Evolutionary conservation across 1,284 basidiomycete species (phyloP), one percentile per base, ranked within the genome.

Genomic region (Tylopilus orsonianus): DNA sequence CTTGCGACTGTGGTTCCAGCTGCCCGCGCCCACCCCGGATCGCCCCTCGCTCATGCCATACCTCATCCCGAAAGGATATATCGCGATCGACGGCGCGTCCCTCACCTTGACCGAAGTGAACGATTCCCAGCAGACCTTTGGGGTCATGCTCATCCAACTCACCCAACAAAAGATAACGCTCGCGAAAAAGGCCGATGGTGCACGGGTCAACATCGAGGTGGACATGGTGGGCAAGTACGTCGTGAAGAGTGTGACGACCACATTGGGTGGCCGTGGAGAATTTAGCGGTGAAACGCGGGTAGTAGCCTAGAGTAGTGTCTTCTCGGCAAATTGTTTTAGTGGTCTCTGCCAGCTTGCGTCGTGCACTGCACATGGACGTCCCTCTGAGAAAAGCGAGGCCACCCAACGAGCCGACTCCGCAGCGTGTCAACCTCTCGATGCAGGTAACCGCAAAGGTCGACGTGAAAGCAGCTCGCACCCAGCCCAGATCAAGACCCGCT

Each of bases 1-100:
- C 9, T 67, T 97, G 55, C 85, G 90, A 27, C 74, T 92, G 60
- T 80, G 76, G 46, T 97, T 95, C 73, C 78, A 83, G 62, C 78
- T 97, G 43, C 75, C 84, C 4, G 74, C 83, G 53, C 71, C 80
- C 19, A 84, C 81, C 3, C 66, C 71, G n/a, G 70, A 73, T 10
- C 75, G 80, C 40, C 84, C 81, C 27, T 87, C 80, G 5, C 75
- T 91, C 26, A 73, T 93, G 46, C 85, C 81, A 1, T 97, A 93
- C 66, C 75, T 99, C 55, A 90, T 99, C 52, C 84, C 89, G n/a
- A 99, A 99, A 69, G 96, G 96, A 43, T 99, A 95, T 68, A 79
- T 99, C 48, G 86, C 95, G 9, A 83, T 99, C 55, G 96, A 99
- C 67, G 96, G 97, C 18, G 84, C 95, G 2, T 97, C 93, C 2